Conservation (phyloP, 331 rosid species). For the Pyrus hybrid region DNA sequence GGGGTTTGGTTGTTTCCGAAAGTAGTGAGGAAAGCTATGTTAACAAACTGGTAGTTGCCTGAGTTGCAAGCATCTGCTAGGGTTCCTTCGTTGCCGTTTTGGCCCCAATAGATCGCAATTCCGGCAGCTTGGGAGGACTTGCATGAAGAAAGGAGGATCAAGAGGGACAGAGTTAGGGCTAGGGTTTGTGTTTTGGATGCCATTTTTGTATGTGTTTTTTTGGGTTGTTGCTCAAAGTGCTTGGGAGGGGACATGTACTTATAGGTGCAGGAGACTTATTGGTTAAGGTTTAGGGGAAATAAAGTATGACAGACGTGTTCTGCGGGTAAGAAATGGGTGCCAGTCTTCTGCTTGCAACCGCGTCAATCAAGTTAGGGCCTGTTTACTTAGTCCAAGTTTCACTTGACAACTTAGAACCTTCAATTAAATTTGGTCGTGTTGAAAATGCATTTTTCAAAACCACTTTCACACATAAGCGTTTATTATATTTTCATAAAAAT, state of each 20-base stretch:
- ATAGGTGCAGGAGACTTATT: slow-evolving; percentile 14
- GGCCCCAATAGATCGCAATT: slow-evolving; percentile 56
- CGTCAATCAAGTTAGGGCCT: not conserved
- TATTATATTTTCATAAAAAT: too few species aligned
- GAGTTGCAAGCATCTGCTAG: slow-evolving; percentile 37
- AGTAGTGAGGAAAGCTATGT: slow-evolving; percentile 36
- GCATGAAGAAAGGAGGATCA: slow-evolving; percentile 16
- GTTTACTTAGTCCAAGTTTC: not conserved
- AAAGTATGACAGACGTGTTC: slow-evolving; percentile 10
- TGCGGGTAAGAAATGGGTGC: not conserved
- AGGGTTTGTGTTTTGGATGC: slow-evolving; percentile 15
- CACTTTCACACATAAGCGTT: too few species aligned
- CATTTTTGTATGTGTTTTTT: slow-evolving; percentile 12
- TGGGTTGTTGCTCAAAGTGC: not conserved
- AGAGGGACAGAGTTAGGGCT: slow-evolving; percentile 9
- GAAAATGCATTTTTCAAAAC: too few species aligned
- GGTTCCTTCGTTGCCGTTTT: slow-evolving; percentile 35
- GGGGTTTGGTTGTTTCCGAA: slow-evolving; percentile 24
- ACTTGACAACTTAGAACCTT: not conserved
- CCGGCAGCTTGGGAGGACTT: slow-evolving; percentile 26
- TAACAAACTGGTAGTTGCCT: slow-evolving; percentile 43
- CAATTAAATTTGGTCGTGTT: too few species aligned
- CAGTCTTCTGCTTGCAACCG: not conserved
- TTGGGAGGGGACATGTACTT: slow-evolving; percentile 5
- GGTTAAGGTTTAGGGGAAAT: not conserved